phyloP scores from a whole-genome alignment of 345 rosid genomes.

The Odontarrhena argentea region DNA sequence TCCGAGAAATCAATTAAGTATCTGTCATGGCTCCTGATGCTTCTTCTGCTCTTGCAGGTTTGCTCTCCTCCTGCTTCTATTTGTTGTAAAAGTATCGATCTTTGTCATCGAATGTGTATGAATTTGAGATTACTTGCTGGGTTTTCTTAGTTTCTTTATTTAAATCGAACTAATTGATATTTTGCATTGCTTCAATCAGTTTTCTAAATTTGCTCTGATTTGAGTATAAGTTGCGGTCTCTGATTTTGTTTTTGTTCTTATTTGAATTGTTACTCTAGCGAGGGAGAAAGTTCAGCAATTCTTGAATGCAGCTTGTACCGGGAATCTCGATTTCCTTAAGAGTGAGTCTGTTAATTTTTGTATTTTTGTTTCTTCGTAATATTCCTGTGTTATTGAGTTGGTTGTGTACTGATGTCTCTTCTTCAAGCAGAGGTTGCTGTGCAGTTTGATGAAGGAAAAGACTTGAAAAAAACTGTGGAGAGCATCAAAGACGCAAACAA shows the following conservation, averaged over 20 bases:
- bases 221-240: conserved; percentile 3
- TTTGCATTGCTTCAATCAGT: neutral
- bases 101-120: conserved; percentile 8
- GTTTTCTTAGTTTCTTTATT: neutral
- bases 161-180: conserved; percentile 8
- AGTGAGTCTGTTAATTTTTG: conserved; percentile 48
- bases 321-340: conserved; percentile 85
- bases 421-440: conserved; percentile 55
- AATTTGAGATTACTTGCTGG: conserved; percentile 17
- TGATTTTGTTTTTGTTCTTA: neutral
- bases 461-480: conserved; percentile 58
- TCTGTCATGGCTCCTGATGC: conserved; percentile 75
- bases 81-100: neutral
- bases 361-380: neutral
- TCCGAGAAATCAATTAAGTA: conserved; percentile 6
- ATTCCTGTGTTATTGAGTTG: neutral
- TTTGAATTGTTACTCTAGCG: conserved; percentile 45
- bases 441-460: conserved; percentile 86
- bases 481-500: conserved; percentile 89
- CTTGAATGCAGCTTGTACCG: conserved; percentile 67
- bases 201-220: conserved; percentile 2
- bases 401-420: conserved; percentile 23
- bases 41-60: conserved; percentile 83
- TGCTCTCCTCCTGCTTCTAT: conserved; percentile 28
- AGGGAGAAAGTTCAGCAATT: conserved; percentile 75